Evolutionary conservation across 768 basidiomycete species (phyloP).

Genomic region (Exsudoporus frostii): DNA sequence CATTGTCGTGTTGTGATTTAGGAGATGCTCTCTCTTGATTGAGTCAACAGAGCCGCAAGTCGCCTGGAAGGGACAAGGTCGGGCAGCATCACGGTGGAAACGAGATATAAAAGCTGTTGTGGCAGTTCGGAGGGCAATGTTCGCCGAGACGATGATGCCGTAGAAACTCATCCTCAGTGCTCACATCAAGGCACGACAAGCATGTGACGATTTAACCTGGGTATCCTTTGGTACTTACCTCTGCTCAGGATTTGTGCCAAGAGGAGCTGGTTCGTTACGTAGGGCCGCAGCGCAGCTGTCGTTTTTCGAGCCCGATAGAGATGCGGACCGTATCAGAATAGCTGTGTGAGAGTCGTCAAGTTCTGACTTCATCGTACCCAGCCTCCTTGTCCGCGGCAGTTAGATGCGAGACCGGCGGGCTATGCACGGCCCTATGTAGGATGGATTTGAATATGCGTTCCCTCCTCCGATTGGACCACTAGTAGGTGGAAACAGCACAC

Average conservation of each 20-base stretch:
- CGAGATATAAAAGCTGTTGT: constrained; percentile 45
- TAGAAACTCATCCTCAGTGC: too few relatives aligned
- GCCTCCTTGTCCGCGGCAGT: constrained; percentile 67
- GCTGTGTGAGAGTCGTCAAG: constrained; percentile 19
- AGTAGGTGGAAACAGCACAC: too few relatives aligned
- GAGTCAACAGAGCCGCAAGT: constrained; percentile 78
- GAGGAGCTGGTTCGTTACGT: constrained; percentile 82
- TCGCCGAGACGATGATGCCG: too few relatives aligned
- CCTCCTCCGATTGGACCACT: too few relatives aligned
- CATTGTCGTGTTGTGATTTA: constrained; percentile 79
- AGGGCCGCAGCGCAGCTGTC: constrained; percentile 79
- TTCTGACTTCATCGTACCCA: constrained; percentile 44
- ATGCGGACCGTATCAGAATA: constrained; percentile 70
- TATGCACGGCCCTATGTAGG: too few relatives aligned
- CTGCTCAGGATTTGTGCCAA: constrained; percentile 70
- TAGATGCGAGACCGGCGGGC: constrained; percentile 66
- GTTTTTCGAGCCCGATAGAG: constrained; percentile 74
- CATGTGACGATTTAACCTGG: constrained; percentile 8
- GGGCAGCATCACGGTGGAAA: constrained; percentile 30
- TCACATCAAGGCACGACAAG: constrained; percentile 64
- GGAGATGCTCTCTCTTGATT: constrained; percentile 78
- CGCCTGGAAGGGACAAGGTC: constrained; percentile 88
- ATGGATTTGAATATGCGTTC: too few relatives aligned
- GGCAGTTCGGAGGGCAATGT: constrained; percentile 69
- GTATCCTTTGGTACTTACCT: constrained; percentile 50